Evolutionary conservation across 139 green algal genomes (phyloP).

Genomic region (Zygnema circumcarinatum): DNA sequence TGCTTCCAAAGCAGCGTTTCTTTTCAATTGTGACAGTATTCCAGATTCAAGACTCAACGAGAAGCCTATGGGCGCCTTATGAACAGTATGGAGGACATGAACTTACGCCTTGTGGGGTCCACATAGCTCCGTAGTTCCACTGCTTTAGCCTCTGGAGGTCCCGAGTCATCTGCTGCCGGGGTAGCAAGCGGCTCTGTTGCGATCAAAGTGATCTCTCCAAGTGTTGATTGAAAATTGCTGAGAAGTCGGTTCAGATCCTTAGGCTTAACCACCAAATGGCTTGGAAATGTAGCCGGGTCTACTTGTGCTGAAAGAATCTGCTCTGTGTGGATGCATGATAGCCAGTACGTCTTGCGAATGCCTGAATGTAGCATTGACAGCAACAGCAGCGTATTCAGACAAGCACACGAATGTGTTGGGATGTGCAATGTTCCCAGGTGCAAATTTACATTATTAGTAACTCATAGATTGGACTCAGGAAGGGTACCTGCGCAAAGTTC

Average conservation of each 20-base stretch:
- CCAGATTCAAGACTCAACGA: not conserved
- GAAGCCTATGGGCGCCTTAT: too few relatives aligned
- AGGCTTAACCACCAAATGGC: conserved; percentile 46
- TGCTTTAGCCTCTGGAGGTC: conserved; percentile 38
- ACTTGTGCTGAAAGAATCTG: conserved; percentile 53
- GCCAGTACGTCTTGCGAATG: conserved; percentile 59
- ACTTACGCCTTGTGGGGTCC: conserved; percentile 39
- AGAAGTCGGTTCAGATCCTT: conserved; percentile 41
- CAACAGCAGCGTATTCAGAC: not conserved
- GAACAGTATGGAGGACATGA: not conserved
- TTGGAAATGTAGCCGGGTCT: conserved; percentile 43
- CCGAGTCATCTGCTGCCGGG: conserved; percentile 9
- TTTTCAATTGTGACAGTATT: too few relatives aligned
- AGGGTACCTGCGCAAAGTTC: too few relatives aligned
- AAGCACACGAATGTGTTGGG: conserved; percentile 1
- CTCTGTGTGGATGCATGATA: conserved; percentile 45
- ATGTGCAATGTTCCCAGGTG: conserved; percentile 1
- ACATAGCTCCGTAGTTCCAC: conserved; percentile 53
- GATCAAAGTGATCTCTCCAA: conserved; percentile 58
- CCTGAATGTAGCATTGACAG: conserved; percentile 37
- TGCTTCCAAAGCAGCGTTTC: too few relatives aligned
- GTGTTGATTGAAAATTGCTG: conserved; percentile 44
- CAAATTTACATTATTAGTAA: not conserved
- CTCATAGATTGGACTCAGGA: too few relatives aligned
- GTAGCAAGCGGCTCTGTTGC: conserved; percentile 46